phyloP scores from a whole-genome alignment of 225 moss, liverwort and hornwort species.

The Bryum argenteum region DNA sequence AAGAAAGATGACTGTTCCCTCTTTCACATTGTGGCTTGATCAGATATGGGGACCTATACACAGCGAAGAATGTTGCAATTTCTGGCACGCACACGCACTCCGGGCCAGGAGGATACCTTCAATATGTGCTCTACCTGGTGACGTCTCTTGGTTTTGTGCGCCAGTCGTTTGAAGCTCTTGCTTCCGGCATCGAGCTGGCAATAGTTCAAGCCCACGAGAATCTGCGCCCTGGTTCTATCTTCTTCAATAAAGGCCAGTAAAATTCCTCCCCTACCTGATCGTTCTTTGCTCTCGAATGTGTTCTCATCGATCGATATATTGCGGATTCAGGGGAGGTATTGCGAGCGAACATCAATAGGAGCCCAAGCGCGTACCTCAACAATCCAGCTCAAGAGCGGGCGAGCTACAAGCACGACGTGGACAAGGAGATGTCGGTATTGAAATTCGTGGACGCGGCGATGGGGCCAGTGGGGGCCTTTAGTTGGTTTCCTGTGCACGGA shows the following conservation, averaged over 20 bases:
- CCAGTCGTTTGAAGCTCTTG: constrained; percentile 85
- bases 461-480: constrained; percentile 79
- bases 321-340: constrained; percentile 55
- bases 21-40: not conserved
- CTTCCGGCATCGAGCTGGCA: constrained; percentile 71
- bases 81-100: constrained; percentile 84
- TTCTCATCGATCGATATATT: not conserved
- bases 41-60: constrained; percentile 79
- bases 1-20: not conserved
- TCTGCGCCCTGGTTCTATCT: constrained; percentile 64
- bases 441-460: constrained; percentile 74
- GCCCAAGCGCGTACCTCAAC: constrained; percentile 77
- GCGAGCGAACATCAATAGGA: constrained; percentile 74
- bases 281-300: too few relatives aligned
- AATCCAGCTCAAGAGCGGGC: constrained; percentile 78
- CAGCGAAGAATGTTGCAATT: constrained; percentile 72
- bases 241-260: constrained; percentile 49
- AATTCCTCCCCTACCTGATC: not conserved
- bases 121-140: constrained; percentile 80
- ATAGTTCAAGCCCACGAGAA: constrained; percentile 81
- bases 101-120: constrained; percentile 82
- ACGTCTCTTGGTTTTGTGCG: constrained; percentile 83
- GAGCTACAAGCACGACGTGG: constrained; percentile 61
- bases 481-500: constrained; percentile 89
- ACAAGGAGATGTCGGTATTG: constrained; percentile 71